Evolutionary conservation across 23 red algal species (phyloP).

Genomic region (Pyropia haitanensis): DNA sequence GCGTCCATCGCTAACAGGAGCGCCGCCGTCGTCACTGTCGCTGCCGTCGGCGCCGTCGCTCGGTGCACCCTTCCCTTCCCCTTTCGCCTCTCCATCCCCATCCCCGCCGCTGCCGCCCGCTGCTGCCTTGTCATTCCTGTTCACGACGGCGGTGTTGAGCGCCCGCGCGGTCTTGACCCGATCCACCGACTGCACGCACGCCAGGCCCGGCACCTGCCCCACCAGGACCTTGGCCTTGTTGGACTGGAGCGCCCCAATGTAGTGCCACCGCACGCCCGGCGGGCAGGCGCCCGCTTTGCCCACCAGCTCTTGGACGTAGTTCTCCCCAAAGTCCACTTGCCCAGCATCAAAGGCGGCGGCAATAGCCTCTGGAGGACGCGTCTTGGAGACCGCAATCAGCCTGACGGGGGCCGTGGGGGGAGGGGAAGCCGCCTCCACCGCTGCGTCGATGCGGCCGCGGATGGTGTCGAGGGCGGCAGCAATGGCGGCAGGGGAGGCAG

Average conservation of each 20-base stretch:
- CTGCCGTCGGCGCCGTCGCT: too few relatives aligned
- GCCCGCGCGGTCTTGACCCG: conserved; percentile 61
- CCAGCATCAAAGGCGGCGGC: conserved; percentile 58
- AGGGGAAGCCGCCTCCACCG: background rate
- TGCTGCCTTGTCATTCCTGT: conserved; percentile 6
- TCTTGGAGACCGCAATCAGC: conserved; percentile 90
- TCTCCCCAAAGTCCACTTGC: conserved; percentile 90
- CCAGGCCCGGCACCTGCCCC: conserved; percentile 32
- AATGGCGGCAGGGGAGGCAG: conserved; percentile 3
- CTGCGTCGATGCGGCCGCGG: conserved; percentile 16
- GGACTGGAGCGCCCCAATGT: conserved; percentile 83
- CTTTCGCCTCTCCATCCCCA: too few relatives aligned
- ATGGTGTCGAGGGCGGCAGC: conserved; percentile 12
- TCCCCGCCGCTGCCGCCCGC: too few relatives aligned
- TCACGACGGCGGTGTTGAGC: conserved; percentile 41
- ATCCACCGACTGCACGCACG: conserved; percentile 84
- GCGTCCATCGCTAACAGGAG: too few relatives aligned
- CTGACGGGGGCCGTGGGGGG: conserved; percentile 9
- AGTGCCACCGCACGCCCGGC: conserved; percentile 75
- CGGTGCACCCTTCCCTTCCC: too few relatives aligned
- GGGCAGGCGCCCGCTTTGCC: conserved; percentile 53
- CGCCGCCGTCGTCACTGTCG: too few relatives aligned
- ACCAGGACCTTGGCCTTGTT: conserved; percentile 81
- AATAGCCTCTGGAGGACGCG: conserved; percentile 41
- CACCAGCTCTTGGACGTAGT: conserved; percentile 94